phyloP scores from a whole-genome alignment of 2,329 filamentous ascomycete species.

The Alternaria consortialis region DNA sequence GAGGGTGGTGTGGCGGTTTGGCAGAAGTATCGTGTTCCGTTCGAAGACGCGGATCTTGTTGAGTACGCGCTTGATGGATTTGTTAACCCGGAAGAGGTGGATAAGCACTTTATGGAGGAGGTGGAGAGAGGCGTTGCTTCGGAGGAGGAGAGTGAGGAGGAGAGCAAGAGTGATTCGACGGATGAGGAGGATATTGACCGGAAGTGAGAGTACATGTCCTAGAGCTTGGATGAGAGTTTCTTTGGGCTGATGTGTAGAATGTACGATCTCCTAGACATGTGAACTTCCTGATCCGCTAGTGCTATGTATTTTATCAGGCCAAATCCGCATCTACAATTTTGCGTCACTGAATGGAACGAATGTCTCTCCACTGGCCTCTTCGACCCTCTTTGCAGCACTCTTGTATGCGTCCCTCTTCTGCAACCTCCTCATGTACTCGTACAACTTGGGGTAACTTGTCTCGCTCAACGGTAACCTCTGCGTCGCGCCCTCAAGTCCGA shows the following conservation, averaged over 20 bases:
- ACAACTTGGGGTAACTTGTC: constrained; percentile 58
- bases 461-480: constrained; percentile 50
- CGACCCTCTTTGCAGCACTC: constrained; percentile 59
- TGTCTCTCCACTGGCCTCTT: constrained; percentile 53
- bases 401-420: constrained; percentile 58
- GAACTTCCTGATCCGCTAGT: too few species aligned
- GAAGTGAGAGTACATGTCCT: background rate
- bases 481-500: constrained; percentile 59
- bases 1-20: background rate
- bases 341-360: constrained; percentile 47
- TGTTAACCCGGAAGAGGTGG: background rate
- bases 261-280: too few species aligned
- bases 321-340: constrained; percentile 12
- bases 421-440: constrained; percentile 56
- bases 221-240: background rate
- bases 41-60: background rate
- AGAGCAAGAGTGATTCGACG: background rate
- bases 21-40: background rate
- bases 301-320: background rate
- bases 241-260: too few species aligned
- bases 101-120: background rate
- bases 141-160: background rate
- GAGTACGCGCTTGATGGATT: background rate
- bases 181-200: background rate
- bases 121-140: background rate